Evolutionary conservation across 202 grass and related monocot genomes (phyloP), one percentile per base, ranked within the genome.

Genomic region (Bolboschoenoplectus hybrid): DNA sequence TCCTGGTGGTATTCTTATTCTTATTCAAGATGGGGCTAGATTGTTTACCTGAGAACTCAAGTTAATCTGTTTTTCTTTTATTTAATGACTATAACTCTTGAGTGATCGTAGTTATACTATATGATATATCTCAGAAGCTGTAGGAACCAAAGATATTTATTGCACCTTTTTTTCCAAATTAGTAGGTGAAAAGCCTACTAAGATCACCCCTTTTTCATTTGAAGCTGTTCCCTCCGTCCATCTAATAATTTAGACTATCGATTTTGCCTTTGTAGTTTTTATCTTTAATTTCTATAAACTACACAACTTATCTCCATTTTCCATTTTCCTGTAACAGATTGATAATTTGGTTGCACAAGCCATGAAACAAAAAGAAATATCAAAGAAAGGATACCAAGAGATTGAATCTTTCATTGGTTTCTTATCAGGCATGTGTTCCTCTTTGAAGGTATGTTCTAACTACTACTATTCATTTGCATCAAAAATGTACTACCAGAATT

Each of bases 351-450:
- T 91, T 35, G 84, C 89, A 57, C 82, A 82, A 81, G 87, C 91
- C 53, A 78, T 94, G 20, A 86, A 90, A 63, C 85, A 90, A 34
- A 58, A 92, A 77, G 80, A 67, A 65, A 32, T 88, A 34, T 84
- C 92, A 20, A 74, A 71, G 85, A 90, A 80, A 86, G 92, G 73
- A 49, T 75, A 82, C 47, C 85, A 89, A 88, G 95, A 97, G 14
- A 90, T 97, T 26, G 92, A 91, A 80, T 89, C 86, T 46, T 99
- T 99, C 35, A 87, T 68, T 13, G 76, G 80, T 60, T 87, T 94
- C 69, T 87, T 99, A 60, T 90, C 88, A 19, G 88, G 93, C 46
- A 91, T 93, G 41, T 77, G 87, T 80, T 63, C 86, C 81, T 96
- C 90, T 86, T 89, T 96, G 69, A 99, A 94, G 90, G 97, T 99